Evolutionary conservation across 2,329 filamentous ascomycete species (phyloP).

Genomic region (Aspergillus uvarum): DNA sequence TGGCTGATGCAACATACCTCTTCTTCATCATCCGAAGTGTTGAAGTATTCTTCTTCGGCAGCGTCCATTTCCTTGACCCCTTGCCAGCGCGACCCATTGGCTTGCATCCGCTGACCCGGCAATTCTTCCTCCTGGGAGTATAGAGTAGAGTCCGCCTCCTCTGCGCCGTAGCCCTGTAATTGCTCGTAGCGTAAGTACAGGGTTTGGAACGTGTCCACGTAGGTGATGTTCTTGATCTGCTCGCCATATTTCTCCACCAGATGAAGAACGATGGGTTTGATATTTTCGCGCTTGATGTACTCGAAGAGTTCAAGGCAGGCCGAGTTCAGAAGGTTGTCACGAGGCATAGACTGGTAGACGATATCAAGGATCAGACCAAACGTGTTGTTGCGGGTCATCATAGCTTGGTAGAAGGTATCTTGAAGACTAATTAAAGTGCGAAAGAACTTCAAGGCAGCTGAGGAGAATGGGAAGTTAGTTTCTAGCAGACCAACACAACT

Average conservation of each 20-base stretch:
- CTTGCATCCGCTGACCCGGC: constrained; percentile 42
- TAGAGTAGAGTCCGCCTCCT: constrained; percentile 62
- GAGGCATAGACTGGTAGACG: constrained; percentile 78
- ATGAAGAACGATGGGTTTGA: constrained; percentile 79
- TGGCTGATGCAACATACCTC: constrained; percentile 44
- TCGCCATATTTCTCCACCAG: constrained; percentile 82
- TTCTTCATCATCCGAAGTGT: constrained; percentile 82
- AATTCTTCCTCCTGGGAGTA: constrained; percentile 70
- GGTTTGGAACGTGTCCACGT: constrained; percentile 79
- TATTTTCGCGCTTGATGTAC: constrained; percentile 76
- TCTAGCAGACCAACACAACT: neutral
- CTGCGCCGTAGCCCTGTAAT: constrained; percentile 62
- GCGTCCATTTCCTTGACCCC: constrained; percentile 80
- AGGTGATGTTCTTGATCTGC: constrained; percentile 70
- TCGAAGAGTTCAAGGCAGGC: constrained; percentile 94
- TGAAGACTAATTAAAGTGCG: constrained; percentile 79
- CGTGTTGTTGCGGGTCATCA: constrained; percentile 77
- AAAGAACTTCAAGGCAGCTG: constrained; percentile 90
- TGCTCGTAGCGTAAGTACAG: constrained; percentile 78
- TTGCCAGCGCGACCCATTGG: constrained; percentile 63
- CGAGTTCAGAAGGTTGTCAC: constrained; percentile 90
- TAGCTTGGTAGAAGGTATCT: constrained; percentile 86
- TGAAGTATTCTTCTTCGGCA: constrained; percentile 92
- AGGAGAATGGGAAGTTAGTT: neutral
- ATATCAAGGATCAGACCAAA: constrained; percentile 84